Evolutionary conservation across 345 rosid species (phyloP).

Genomic region (Boechera stricta): DNA sequence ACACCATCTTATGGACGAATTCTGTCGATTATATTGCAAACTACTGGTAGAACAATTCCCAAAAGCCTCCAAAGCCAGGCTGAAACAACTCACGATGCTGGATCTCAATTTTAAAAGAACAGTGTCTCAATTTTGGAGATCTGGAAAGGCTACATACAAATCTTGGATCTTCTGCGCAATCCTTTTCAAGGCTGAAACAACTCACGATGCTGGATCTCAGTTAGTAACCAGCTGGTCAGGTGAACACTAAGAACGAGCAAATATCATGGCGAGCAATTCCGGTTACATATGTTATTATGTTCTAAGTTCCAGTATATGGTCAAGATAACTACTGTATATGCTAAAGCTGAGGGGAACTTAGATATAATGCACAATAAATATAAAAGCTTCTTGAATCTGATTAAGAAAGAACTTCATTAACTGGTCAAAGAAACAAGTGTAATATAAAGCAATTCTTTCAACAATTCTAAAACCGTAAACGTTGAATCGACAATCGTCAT

Average conservation of each 20-base stretch:
- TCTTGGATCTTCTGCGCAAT: background rate
- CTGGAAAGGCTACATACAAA: background rate
- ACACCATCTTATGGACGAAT: background rate
- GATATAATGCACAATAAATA: background rate
- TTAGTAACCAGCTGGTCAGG: background rate
- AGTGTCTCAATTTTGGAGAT: no score
- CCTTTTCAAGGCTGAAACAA: background rate
- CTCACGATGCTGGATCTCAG: background rate
- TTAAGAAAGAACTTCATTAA: slow-evolving; percentile 31
- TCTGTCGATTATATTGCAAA: background rate
- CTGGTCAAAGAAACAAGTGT: slow-evolving; percentile 30
- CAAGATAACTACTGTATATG: background rate
- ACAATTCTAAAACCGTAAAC: slow-evolving; percentile 28
- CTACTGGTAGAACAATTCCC: background rate
- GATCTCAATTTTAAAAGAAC: no score
- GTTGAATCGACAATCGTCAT: slow-evolving; percentile 16
- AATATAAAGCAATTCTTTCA: slow-evolving; percentile 17
- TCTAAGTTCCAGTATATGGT: background rate
- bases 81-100: no score
- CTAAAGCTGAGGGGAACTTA: background rate
- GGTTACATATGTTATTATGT: background rate
- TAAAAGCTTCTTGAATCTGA: slow-evolving; percentile 24
- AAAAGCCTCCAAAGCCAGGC: background rate
- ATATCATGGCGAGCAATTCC: background rate
- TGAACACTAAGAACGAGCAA: background rate